Evolutionary conservation across 2,329 filamentous ascomycete genomes (phyloP), one percentile per base, ranked within the genome.

Genomic region (Lasiodiplodia sp.): DNA sequence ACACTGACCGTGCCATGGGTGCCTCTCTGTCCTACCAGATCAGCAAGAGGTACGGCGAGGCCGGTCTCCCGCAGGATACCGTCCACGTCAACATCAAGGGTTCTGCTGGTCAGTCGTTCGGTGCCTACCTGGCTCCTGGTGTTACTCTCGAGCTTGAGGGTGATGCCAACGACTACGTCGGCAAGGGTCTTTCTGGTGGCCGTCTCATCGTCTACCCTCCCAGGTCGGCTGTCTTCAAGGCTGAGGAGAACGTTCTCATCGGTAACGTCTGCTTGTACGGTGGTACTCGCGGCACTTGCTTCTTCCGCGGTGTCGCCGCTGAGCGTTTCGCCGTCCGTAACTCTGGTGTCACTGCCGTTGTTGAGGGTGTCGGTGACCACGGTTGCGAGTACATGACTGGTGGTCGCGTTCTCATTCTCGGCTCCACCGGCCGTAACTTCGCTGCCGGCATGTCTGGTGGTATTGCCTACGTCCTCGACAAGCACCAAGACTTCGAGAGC

Each of bases 311-410:
- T 87, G 89, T 97, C 71, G 95, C 95, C 76, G 95, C 95, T 52
- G 95, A 98, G 85, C 92, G 95, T 76, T 98, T 98, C 80, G 94
- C 94, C 71, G 95, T 98, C 72, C 92, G 95, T 74, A 98, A 98
- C 85, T 97, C 95, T 1, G 95, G 95, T 82, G 95, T 93, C 63
- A 97, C 91, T 34, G 94, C 95, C n/a, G 92, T 98, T 72, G 94
- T 97, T 71, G 95, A 98, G 82, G 95, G 95, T 82, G 88, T 97
- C 72, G 95, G 95, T 86, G 95, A 98, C 80, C 95, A 98, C 79
- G 92, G 93, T 71, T 97, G 94, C 78, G 95, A 98, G 86, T 98
- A 98, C 87, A 98, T 98, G 95, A 97, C 95, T 76, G 95, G 95
- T 79, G 95, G 95, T 78, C 93, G 94, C 77, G 86, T 97, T 63